These are phyloP conservation scores for Ilyonectria robusta DNA, from an alignment of 2,329 filamentous ascomycete genomes.

Conservation along the genomic window DNA sequence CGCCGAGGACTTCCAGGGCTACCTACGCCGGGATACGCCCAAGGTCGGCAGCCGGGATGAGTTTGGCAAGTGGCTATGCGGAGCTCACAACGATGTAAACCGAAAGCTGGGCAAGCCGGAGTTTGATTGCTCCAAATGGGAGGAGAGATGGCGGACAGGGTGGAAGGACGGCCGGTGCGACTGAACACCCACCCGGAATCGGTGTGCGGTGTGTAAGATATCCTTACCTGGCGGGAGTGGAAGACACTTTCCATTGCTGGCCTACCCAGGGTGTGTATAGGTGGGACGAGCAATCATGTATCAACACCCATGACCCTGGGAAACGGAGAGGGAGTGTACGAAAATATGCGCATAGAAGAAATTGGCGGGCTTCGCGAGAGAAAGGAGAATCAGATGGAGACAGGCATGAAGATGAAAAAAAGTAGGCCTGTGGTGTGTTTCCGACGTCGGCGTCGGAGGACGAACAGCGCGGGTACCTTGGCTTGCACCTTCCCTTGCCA, in stretches of 20 bases:
- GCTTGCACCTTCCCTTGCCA: neutral
- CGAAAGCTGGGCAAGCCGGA: conserved; percentile 88
- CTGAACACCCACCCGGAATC: conserved; percentile 49
- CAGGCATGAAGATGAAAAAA: conserved; percentile 2
- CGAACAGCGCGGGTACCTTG: neutral
- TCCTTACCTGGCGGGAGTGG: conserved; percentile 5
- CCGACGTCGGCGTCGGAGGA: neutral
- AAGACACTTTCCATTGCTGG: conserved; percentile 9
- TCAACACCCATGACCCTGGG: conserved; percentile 24
- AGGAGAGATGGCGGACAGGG: conserved; percentile 94
- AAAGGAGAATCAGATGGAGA: conserved; percentile 13
- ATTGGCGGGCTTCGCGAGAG: neutral
- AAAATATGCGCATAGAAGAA: conserved; percentile 2
- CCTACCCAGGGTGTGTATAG: conserved; percentile 2
- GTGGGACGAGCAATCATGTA: conserved; percentile 14
- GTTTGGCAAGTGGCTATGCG: conserved; percentile 87
- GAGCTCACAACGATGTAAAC: conserved; percentile 90
- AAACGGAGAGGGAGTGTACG: conserved; percentile 8
- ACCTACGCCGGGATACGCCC: conserved; percentile 82
- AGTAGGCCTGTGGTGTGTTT: conserved; percentile 19
- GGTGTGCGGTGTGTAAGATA: conserved; percentile 33
- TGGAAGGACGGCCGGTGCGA: conserved; percentile 80
- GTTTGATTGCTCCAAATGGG: conserved; percentile 93
- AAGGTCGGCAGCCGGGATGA: conserved; percentile 72
- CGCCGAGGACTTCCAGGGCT: conserved; percentile 89